Conservation (phyloP, 345 rosid species). For the Aquilaria sinensis region DNA sequence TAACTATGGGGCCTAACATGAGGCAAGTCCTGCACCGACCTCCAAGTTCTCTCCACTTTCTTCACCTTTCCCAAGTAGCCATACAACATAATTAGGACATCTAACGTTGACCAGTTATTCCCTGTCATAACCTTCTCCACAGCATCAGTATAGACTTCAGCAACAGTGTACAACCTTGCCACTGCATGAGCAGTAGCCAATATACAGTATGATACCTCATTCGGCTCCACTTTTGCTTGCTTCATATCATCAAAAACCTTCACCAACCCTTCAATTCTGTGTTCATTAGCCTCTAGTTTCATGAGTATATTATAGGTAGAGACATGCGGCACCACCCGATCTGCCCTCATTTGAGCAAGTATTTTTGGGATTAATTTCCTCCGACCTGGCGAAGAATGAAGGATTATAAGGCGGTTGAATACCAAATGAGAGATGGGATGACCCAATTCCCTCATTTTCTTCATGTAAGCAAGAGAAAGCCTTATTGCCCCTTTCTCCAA, state of each 20-base stretch:
- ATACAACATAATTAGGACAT: constrained; percentile 65
- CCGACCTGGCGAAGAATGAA: constrained; percentile 59
- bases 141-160: constrained; percentile 73
- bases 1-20: constrained; percentile 61
- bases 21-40: constrained; percentile 43
- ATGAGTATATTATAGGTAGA: constrained; percentile 84
- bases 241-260: constrained; percentile 63
- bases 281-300: constrained; percentile 89
- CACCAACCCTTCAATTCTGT: constrained; percentile 56
- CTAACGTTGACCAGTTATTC: constrained; percentile 83
- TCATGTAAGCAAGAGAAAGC: constrained; percentile 81
- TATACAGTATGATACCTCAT: constrained; percentile 80
- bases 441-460: constrained; percentile 88
- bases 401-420: constrained; percentile 76
- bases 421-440: constrained; percentile 62
- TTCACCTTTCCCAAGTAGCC: constrained; percentile 63
- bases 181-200: constrained; percentile 79
- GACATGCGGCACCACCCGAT: constrained; percentile 68
- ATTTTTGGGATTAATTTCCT: constrained; percentile 71
- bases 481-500: constrained; percentile 65
- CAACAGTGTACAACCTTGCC: constrained; percentile 74
- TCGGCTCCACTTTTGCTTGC: constrained; percentile 54
- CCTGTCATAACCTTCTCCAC: constrained; percentile 64
- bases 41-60: constrained; percentile 64
- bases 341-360: constrained; percentile 80